Base-by-base conservation (phyloP, 176 grass and related monocot genomes). In the Oryza nivara region DNA sequence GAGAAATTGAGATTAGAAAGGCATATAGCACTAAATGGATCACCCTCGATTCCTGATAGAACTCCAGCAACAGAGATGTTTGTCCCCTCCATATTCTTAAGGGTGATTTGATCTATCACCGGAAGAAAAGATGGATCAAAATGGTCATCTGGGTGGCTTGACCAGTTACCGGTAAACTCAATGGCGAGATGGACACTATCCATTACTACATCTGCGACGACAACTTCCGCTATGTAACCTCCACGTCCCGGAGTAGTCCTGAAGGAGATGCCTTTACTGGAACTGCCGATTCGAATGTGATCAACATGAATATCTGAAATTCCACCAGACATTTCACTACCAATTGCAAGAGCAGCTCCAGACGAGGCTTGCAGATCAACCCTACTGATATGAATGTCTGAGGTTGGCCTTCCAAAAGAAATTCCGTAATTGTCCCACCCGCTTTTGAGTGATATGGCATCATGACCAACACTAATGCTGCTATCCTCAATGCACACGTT, bases 321-420 rank as follows among this genome's bases (percentile, higher is more conserved):
- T 16, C 95, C 92, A 35, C 92, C 92, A 2, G 92, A 95, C 95
- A 98, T 98, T 81, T 98, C 91, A 4, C 92, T 95, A 38, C 96
- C 96, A 74, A 98, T 91, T 67, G 92, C 89, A 78, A 98, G 80
- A 70, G 91, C 96, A 4, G 92, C 84, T 12, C 96, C 92, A 0
- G 80, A 86, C 63, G 91, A 89, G 11, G 91, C 83, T 72, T 78
- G 89, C 38, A 98, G 83, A 87, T 90, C 68, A 34, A 92, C 83
- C 7, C 90, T 98, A 17, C 38, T 84, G 80, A 95, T 95, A 75
- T 77, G 76, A 67, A 98, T 86, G 11, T 86, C 71, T 1, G 87
- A 85, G 2, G 89, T 86, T 64, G 96, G 87, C 70, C 73, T 86
- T 69, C 90, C 91, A 49, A 84, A 88, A 66, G 96, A 88, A 81